Base-by-base conservation (phyloP, 192 early-diverging fungal genomes). In the Coemansia sp. region DNA sequence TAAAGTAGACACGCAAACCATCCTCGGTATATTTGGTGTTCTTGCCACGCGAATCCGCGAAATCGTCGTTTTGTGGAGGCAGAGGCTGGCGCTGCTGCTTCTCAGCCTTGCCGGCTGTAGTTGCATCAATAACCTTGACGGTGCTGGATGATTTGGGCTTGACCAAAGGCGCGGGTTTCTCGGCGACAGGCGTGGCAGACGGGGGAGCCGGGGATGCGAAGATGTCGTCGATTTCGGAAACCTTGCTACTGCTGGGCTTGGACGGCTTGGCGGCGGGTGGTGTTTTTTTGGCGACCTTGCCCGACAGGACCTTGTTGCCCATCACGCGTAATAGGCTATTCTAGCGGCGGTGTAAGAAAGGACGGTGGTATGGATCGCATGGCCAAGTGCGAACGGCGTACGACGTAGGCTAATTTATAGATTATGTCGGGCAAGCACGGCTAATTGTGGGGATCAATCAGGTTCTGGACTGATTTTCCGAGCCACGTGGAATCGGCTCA, bases 1-100 rank as follows among this genome's bases (percentile, higher is more conserved):
- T 50, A 45, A 66, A 77, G 34, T 66, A 70, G 5, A 77, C 74
- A 31, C 63, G 62, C 23, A 77, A 8, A 0, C 74, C 74, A 25
- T 77, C 67, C 0, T 77, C 74, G 0, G 74, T 77, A 49, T 77
- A 77, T 8, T 77, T 75, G 20, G 65, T 60, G 19, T 60, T 51
- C 32, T 67, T 63, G 36, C 71, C 71, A 2, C 61, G 45, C 23
- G 64, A 67, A 41, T 75, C 71, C 19, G 48, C 64, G 45, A 75
- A 75, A 14, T 44, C 53, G 27, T 62, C 71, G 15, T 59, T 45
- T 9, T 60, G 34, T 12, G 60, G 60, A 1, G 57, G 62, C 9
- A 49, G 32, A 14, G 17, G 32, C 27, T 43, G 36, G 9, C 49
- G 28, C 29, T 52, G 38, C 20, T 40, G 27, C 25, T 28, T 2